Conservation (phyloP, 1,139 yeast genomes). For the Suhomyces ambrosiae region DNA sequence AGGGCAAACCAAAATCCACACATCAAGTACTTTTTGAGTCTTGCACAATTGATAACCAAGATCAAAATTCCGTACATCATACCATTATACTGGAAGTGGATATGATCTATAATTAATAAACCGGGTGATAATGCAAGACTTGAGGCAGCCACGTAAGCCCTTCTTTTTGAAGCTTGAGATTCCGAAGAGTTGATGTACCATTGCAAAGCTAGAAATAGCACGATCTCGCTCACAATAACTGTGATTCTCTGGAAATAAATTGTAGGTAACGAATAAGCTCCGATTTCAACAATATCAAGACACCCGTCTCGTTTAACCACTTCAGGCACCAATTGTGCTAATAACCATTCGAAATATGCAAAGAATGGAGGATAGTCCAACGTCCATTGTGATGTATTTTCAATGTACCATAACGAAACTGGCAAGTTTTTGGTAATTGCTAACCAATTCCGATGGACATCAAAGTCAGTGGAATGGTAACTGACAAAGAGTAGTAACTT, state of each 20-base stretch:
- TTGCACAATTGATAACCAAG: slow-evolving; percentile 71
- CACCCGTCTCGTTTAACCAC: slow-evolving; percentile 74
- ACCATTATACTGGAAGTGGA: slow-evolving; percentile 94
- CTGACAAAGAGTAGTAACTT: slow-evolving; percentile 41
- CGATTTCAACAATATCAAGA: slow-evolving; percentile 65
- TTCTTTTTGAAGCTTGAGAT: slow-evolving; percentile 27
- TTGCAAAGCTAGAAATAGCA: slow-evolving; percentile 70
- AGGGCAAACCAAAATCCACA: slow-evolving; percentile 77
- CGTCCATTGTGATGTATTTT: slow-evolving; percentile 90
- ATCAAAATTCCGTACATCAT: slow-evolving; percentile 85
- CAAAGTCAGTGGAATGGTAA: slow-evolving; percentile 89
- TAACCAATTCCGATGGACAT: slow-evolving; percentile 96
- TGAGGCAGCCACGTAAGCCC: slow-evolving; percentile 77
- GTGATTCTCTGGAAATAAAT: slow-evolving; percentile 78
- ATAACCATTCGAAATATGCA: slow-evolving; percentile 87
- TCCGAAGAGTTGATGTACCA: slow-evolving; percentile 62
- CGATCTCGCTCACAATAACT: slow-evolving; percentile 75
- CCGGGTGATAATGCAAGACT: slow-evolving; percentile 90
- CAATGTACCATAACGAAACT: slow-evolving; percentile 76
- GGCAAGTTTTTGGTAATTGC: slow-evolving; percentile 88
- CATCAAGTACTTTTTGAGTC: slow-evolving; percentile 54
- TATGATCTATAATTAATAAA: slow-evolving; percentile 81
- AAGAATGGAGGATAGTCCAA: slow-evolving; percentile 97
- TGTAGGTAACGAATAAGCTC: slow-evolving; percentile 75
- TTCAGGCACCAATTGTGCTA: slow-evolving; percentile 72